Base-by-base conservation (phyloP, 2,329 filamentous ascomycete species). In the Fusarium acutatum region DNA sequence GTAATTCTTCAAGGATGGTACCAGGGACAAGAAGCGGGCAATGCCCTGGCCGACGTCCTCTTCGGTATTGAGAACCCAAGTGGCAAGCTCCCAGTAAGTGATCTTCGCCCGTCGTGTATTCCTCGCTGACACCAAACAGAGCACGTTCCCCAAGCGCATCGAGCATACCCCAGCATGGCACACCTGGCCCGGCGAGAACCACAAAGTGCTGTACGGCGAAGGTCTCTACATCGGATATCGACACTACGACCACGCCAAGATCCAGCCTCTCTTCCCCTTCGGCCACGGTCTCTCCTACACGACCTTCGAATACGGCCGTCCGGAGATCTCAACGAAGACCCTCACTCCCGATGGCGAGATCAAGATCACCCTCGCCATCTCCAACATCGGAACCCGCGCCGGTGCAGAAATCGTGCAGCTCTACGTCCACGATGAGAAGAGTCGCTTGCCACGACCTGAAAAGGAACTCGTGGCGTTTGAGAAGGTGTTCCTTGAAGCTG, bases 211-310 rank as follows among this genome's bases (percentile, higher is more conserved):
- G 3, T 94, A 94, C 78, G 91, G 91, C 59, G 93, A 95, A 80
- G 92, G 91, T 20, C 82, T 94, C 18, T 93, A 90, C 81, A 88
- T 94, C 61, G 93, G 93, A 6, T 94, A 95, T 81, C 84, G 89
- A 24, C 91, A 93, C 81, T 94, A 93, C 80, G 92, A 95, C 76
- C 88, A 88, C 26, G 83, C 85, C 18, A 84, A 85, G 32, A 86
- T 91, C 56, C 82, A 85, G 10, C 90, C 91, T 0, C 84, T 92
- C 0, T 94, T 94, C 81, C 86, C 91, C 34, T 94, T 94, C 73
- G 93, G 93, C 17, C 91, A 93, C 79, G 92, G 93, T 4, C 85
- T 94, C 13, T 92, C 91, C 1, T 95, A 94, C 80, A 94, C 92
- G 0, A 87, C 83, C 0, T 94, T 94, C 79, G 85, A 87, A 52